phyloP scores from a whole-genome alignment of 495 filamentous ascomycete species.

The Paragyromitra xinjiangensis region DNA sequence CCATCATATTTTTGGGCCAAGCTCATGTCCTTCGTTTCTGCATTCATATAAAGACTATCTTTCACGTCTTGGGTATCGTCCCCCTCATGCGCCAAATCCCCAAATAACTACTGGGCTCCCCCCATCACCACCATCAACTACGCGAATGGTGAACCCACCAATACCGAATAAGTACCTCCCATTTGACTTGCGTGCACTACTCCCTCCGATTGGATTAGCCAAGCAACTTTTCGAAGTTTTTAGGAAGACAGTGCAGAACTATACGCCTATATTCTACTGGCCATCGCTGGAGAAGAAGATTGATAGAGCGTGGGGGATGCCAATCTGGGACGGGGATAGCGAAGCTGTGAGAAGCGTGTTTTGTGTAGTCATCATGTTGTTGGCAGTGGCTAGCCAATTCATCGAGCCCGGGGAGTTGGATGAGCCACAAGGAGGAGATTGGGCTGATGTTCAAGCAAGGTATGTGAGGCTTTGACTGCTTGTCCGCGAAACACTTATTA shows the following conservation, averaged over 20 bases:
- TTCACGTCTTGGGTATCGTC: constrained; percentile 51
- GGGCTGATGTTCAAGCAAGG: constrained; percentile 51
- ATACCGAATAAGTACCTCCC: constrained; percentile 36
- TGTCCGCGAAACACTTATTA: not conserved
- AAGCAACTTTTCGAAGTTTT: constrained; percentile 52
- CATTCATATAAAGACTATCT: constrained; percentile 54
- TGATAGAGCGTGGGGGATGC: constrained; percentile 50
- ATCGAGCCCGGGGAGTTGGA: constrained; percentile 46
- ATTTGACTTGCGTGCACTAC: constrained; percentile 55
- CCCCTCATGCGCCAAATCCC: constrained; percentile 35
- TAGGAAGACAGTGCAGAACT: constrained; percentile 49
- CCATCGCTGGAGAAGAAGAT: constrained; percentile 52
- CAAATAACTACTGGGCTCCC: constrained; percentile 19
- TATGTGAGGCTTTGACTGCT: constrained; percentile 21
- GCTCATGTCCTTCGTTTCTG: constrained; percentile 54
- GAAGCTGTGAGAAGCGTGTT: constrained; percentile 55
- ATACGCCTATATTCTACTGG: constrained; percentile 56
- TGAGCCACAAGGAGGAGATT: constrained; percentile 45
- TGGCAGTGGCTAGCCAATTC: constrained; percentile 55
- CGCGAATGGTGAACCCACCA: constrained; percentile 6
- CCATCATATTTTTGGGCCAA: constrained; percentile 53
- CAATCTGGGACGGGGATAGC: constrained; percentile 55
- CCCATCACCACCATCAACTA: constrained; percentile 21
- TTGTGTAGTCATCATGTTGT: constrained; percentile 54
- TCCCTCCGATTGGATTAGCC: constrained; percentile 51